Evolutionary conservation across 1,284 basidiomycete species (phyloP), one percentile per base, ranked within the genome.

Genomic region (Leccinum subfulvum): DNA sequence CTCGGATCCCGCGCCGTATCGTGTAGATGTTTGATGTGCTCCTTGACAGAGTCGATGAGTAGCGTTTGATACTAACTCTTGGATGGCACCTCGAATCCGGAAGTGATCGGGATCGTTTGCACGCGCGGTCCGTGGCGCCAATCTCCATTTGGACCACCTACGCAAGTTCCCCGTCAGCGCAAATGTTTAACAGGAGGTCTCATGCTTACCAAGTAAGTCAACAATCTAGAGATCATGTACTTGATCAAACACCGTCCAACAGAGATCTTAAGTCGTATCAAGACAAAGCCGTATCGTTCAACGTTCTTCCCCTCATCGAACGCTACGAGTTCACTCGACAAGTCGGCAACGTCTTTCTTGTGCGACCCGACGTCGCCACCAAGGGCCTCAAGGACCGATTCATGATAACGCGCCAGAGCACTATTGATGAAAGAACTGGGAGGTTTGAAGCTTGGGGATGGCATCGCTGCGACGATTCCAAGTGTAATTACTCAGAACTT

Each of bases 291-390:
- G 80, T 84, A 63, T 87, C 85, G 13, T 98, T 97, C 77, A 83
- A 84, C 41, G 89, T 97, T 52, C 84, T 92, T 1, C 83, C 92
- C 2, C 82, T 99, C 3, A 87, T 90, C 65, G 97, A 98, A 75
- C 94, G 97, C 18, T 99, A 97, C 79, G 97, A 99, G 74, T 98
- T 99, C 82, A 90, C 99, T 67, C 91, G 97, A 53, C 96, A 99
- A 76, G 88, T 99, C 1, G 97, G 97, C 69, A 97, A 98, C 73
- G 85, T 97, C 62, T 99, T 98, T 83, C 90, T 98, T 68, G 92
- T 98, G 53, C 90, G 90, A 64, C 94, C 95, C 4, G 94, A 80
- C 51, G 68, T 69, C 4, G 64, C 78, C 30, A 74, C 81, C 47
- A 84, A 83, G 66, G 85, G 83, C 13, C 76, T 90, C 62, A 85